phyloP scores from a whole-genome alignment of 2,329 filamentous ascomycete genomes.

The Talaromyces pinophilus region DNA sequence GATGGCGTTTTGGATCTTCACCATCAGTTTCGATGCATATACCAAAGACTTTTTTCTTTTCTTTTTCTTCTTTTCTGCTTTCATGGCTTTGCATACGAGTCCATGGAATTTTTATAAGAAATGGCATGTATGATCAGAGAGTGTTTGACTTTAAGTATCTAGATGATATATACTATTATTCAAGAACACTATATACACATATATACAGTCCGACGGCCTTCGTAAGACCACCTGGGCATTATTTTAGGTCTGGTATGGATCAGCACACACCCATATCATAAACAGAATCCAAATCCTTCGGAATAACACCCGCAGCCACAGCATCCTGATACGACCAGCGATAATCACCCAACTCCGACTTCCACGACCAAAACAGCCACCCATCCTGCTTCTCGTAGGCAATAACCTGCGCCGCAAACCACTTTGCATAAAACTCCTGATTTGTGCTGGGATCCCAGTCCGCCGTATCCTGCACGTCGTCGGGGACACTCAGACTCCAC shows the following conservation, averaged over 20 bases:
- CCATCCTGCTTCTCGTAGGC: slow-evolving; percentile 57
- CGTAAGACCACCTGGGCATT: not conserved
- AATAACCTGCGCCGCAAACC: slow-evolving; percentile 59
- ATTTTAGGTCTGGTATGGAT: not conserved
- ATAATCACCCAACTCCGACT: slow-evolving; percentile 47
- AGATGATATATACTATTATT: not conserved
- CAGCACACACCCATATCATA: slow-evolving; percentile 23
- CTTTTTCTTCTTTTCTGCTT: slow-evolving; percentile 13
- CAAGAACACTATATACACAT: not conserved
- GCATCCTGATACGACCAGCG: slow-evolving; percentile 40
- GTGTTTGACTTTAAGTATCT: not conserved
- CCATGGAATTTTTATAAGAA: slow-evolving; percentile 20
- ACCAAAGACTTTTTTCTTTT: slow-evolving; percentile 8
- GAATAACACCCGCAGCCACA: slow-evolving; percentile 44
- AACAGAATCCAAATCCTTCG: slow-evolving; percentile 33
- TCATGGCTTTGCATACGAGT: slow-evolving; percentile 26
- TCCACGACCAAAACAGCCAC: slow-evolving; percentile 65
- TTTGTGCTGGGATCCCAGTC: slow-evolving; percentile 50
- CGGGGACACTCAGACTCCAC: slow-evolving; percentile 58
- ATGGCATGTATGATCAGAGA: slow-evolving; percentile 13
- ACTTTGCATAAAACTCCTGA: slow-evolving; percentile 56
- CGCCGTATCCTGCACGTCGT: slow-evolving; percentile 48
- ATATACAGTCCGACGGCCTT: not conserved
- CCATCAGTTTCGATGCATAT: slow-evolving; percentile 19
- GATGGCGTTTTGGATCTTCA: slow-evolving; percentile 16